Base-by-base conservation (phyloP, 108 stramenopile genomes). In the Skeletonema grethae region DNA sequence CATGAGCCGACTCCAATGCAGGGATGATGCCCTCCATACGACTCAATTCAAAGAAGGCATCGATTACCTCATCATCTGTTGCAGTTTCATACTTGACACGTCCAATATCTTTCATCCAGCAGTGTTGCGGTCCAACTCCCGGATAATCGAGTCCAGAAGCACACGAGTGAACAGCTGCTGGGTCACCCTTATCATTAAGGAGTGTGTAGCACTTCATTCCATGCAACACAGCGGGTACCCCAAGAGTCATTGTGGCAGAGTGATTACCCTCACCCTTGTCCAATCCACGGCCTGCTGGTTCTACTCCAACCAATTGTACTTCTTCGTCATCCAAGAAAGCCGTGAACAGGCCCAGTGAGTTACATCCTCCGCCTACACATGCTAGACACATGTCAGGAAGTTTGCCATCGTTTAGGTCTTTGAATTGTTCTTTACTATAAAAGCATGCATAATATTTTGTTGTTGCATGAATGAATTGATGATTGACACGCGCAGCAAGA, bases 71-170 rank as follows among this genome's bases (percentile, higher is more conserved):
- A 16, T 94, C 80, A 76, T 97, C 95, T 7, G 93, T 95, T 31
- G 94, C 91, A 16, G 89, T 84, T 5, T 77, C 86, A 76, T 97
- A 97, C 57, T 80, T 81, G 13, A 89, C 97, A 30, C 97, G 86
- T 7, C 94, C 95, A 30, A 83, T 70, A 70, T 89, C 93, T 86
- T 95, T 95, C 72, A 96, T 84, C 61, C 63, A 92, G 7, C 94
- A 88, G 80, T 97, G 95, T 73, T 97, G 95, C 7, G 97, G 97
- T 4, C 97, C 97, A n/a, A 97, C 97, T 43, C 95, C 97, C 6
- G 95, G 95, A 82, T 97, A 97, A 69, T 97, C 97, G 35, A 97
- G 78, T 22, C 97, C 97, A 59, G 97, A 95, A 28, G 86, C 85
- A 70, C 96, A 95, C 10, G 93, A 94, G 59, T 94, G 94, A 24